Base-by-base conservation (phyloP, 257 asterid species). In the Nicotiana obtusifolia region DNA sequence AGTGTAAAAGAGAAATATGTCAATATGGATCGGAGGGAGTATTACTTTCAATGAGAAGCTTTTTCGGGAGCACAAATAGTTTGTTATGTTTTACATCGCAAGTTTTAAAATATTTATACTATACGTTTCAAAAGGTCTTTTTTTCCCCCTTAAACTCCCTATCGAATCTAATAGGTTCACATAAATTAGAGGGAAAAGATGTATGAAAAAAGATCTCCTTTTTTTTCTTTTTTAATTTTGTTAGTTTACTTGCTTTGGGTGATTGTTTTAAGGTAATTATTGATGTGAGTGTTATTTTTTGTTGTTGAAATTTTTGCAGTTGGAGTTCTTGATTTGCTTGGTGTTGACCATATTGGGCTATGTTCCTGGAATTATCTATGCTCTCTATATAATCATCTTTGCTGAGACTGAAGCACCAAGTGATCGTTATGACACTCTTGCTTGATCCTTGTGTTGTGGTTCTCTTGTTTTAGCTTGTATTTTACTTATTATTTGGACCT, bases 311-410 rank as follows among this genome's bases (percentile, higher is more conserved):
- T 54, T 6, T 52, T 75, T 90, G 83, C 93, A 89, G 93, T 84
- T 91, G 53, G 95, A 92, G 64, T 89, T 92, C 85, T 80, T 89
- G 81, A 88, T 90, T 54, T 86, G 79, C 61, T 15, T 73, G 79
- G 79, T 73, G 31, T 73, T 90, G 67, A 90, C 94, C 19, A 85
- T 92, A 4, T 76, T 92, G 54, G 97, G 93, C 14, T 90, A 92
- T 30, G 37, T 92, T 56, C 95, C 93, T 44, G 95, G 95, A 54
- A 89, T 92, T 19, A 68, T 92, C 24, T 92, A 92, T 73, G 94
- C 92, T 0, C 80, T 88, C 5, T 92, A 91, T 52, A 91, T 91
- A 17, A 91, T 91, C 37, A 35, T 73, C 7, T 44, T n/a, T 47
- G 24, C 49, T 15, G 61, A 73, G 2, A 35, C 41, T 24, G 79